A percentile compares a stretch with the other conserved stretches of the same genome.
These are phyloP conservation scores for Amniculicola lignicola DNA, from an alignment of 495 filamentous ascomycete species.

Conservation along the genomic window DNA sequence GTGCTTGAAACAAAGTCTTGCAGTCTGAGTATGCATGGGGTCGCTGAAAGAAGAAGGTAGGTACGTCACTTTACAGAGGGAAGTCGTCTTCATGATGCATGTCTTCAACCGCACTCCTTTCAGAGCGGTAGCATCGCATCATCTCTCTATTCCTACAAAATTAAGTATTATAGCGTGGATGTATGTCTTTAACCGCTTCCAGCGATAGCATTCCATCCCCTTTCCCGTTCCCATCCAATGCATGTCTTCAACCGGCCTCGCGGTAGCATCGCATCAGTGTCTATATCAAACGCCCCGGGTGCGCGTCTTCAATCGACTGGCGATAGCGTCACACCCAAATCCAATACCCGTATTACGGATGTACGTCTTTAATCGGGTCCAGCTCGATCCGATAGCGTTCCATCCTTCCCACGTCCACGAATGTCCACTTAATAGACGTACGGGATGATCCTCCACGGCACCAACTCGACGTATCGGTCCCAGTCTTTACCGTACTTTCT, in stretches of 20 bases:
- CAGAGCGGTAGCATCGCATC: conserved; percentile 19
- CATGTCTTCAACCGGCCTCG: conserved; percentile 28
- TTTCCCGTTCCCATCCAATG: neutral
- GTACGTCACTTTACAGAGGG: too few relatives aligned
- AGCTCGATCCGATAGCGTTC: conserved; percentile 17
- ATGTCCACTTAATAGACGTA: conserved; percentile 70
- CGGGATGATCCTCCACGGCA: conserved; percentile 84
- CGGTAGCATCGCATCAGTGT: conserved; percentile 20
- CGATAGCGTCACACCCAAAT: conserved; percentile 3
- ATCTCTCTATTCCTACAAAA: too few relatives aligned
- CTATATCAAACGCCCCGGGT: neutral
- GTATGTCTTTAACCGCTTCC: conserved; percentile 7
- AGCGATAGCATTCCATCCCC: conserved; percentile 9
- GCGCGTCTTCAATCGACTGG: conserved; percentile 15
- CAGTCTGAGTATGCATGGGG: too few relatives aligned
- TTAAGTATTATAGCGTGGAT: neutral
- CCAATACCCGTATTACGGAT: neutral
- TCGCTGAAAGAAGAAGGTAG: too few relatives aligned
- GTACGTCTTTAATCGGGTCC: conserved; percentile 28
- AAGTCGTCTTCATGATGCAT: conserved; percentile 4
- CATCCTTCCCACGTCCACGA: conserved; percentile 1
- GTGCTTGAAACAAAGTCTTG: too few relatives aligned
- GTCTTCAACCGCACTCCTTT: conserved; percentile 17
- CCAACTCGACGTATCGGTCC: conserved; percentile 81
- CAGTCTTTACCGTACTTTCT: conserved; percentile 93